Percentiles rank a stretch among this genome's conserved stretches.
Evolutionary conservation across 192 early-diverging fungal species (phyloP).

Genomic region (Diversispora epigaea): DNA sequence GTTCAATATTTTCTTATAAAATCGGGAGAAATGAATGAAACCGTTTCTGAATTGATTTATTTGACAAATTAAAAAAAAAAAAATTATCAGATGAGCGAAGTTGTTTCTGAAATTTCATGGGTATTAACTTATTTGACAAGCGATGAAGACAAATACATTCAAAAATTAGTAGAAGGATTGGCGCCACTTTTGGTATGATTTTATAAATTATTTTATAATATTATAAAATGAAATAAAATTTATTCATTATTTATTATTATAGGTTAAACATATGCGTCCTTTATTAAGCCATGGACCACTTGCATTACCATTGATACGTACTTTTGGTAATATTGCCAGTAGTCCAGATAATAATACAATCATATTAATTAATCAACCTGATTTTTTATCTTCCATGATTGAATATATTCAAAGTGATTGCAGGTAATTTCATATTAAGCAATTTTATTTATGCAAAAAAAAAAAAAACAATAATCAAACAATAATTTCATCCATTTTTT

Average conservation of each 20-base stretch:
- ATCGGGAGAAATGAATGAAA: too few species aligned
- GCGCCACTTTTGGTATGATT: slow-evolving; percentile 30
- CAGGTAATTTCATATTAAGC: too few species aligned
- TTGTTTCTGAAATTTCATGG: slow-evolving; percentile 66
- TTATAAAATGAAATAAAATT: not conserved
- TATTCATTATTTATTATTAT: slow-evolving; percentile 30
- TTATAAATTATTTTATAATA: not conserved
- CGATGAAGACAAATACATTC: slow-evolving; percentile 46
- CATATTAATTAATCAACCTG: slow-evolving; percentile 43
- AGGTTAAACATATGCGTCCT: slow-evolving; percentile 44
- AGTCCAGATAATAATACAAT: slow-evolving; percentile 61
- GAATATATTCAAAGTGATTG: slow-evolving; percentile 50
- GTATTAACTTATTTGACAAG: slow-evolving; percentile 66
- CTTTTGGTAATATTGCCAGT: slow-evolving; percentile 67
- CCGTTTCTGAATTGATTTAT: not conserved
- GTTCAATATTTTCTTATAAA: too few species aligned
- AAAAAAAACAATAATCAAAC: too few species aligned
- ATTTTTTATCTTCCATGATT: slow-evolving; percentile 52
- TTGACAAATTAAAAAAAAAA: not conserved
- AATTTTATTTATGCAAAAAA: too few species aligned
- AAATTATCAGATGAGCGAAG: slow-evolving; percentile 38
- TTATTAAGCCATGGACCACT: slow-evolving; percentile 43
- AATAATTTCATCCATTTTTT: not conserved
- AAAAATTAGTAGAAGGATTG: slow-evolving; percentile 43
- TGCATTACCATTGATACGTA: slow-evolving; percentile 61